phyloP scores from a whole-genome alignment of 257 asterid species.

The Plantago major region DNA sequence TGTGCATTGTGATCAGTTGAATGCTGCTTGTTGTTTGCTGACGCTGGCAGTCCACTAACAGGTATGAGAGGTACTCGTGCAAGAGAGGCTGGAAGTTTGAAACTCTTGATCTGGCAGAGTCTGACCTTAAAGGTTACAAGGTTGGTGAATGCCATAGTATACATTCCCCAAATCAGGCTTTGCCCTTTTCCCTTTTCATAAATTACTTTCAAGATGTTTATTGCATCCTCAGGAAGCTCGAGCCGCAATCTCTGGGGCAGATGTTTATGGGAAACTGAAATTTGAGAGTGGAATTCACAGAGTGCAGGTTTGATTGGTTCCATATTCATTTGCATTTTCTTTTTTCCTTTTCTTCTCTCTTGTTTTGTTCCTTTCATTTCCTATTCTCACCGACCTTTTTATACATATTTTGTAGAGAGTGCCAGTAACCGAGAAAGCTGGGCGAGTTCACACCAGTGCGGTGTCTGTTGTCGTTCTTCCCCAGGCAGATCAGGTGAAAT shows the following conservation, averaged over 20 bases:
- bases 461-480: slow-evolving; percentile 92
- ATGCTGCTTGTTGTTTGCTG: slow-evolving; percentile 18
- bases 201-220: slow-evolving; percentile 16
- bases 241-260: slow-evolving; percentile 87
- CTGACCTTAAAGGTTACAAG: slow-evolving; percentile 89
- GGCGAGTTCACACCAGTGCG: slow-evolving; percentile 97
- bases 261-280: slow-evolving; percentile 87
- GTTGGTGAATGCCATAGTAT: slow-evolving; percentile 29
- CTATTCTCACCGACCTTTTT: slow-evolving; percentile 18
- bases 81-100: slow-evolving; percentile 92
- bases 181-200: slow-evolving; percentile 1
- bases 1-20: slow-evolving; percentile 6
- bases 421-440: slow-evolving; percentile 90
- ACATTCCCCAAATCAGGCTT: neutral
- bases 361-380: neutral
- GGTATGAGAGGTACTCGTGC: slow-evolving; percentile 83
- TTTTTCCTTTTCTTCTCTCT: no score
- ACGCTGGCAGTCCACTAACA: slow-evolving; percentile 24
- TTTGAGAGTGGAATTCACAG: slow-evolving; percentile 98
- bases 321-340: slow-evolving; percentile 9
- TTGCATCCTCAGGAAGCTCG: slow-evolving; percentile 69
- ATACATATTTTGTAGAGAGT: slow-evolving; percentile 54
- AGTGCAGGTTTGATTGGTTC: slow-evolving; percentile 63
- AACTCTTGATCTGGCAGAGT: slow-evolving; percentile 64
- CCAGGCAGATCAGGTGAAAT: slow-evolving; percentile 87